phyloP scores from a whole-genome alignment of 805 yeast species.

The Candida morakotiae region DNA sequence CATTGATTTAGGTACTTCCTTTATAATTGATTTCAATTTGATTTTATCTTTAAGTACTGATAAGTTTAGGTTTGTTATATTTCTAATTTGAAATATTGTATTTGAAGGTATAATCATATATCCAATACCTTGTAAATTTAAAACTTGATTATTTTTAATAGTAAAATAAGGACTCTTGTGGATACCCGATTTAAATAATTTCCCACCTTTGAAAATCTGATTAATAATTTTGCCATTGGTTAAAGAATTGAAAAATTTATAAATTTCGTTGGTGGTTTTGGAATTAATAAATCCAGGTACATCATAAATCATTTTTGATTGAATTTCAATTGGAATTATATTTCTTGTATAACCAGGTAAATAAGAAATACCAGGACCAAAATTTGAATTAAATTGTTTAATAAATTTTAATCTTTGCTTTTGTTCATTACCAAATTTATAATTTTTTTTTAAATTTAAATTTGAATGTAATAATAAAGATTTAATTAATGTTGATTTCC shows the following conservation, averaged over 20 bases:
- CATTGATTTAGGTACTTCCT: slow-evolving; percentile 9
- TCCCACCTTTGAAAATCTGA: slow-evolving; percentile 23
- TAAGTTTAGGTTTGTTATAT: slow-evolving; percentile 39
- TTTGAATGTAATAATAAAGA: slow-evolving; percentile 29
- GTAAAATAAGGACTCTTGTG: slow-evolving; percentile 30
- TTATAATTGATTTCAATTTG: slow-evolving; percentile 22
- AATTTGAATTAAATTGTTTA: slow-evolving; percentile 18
- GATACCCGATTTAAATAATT: slow-evolving; percentile 25
- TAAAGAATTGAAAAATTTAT: slow-evolving; percentile 10
- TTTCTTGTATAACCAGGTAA: slow-evolving; percentile 74
- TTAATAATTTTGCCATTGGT: slow-evolving; percentile 18
- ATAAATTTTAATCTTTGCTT: slow-evolving; percentile 10
- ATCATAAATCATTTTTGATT: slow-evolving; percentile 32
- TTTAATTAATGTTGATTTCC: slow-evolving; percentile 61
- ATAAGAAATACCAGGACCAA: slow-evolving; percentile 45
- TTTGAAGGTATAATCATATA: slow-evolving; percentile 52
- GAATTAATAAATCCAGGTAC: slow-evolving; percentile 43
- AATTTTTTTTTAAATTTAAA: slow-evolving; percentile 9
- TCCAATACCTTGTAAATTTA: slow-evolving; percentile 59
- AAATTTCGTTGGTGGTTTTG: slow-evolving; percentile 1
- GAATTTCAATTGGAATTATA: slow-evolving; percentile 28
- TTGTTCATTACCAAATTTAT: slow-evolving; percentile 4
- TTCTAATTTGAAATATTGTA: slow-evolving; percentile 45
- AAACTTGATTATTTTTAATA: slow-evolving; percentile 41
- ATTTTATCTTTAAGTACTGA: slow-evolving; percentile 27